These are phyloP conservation scores for Schwanniomyces sp. DNA, from an alignment of 805 yeast species.

Conservation along the genomic window DNA sequence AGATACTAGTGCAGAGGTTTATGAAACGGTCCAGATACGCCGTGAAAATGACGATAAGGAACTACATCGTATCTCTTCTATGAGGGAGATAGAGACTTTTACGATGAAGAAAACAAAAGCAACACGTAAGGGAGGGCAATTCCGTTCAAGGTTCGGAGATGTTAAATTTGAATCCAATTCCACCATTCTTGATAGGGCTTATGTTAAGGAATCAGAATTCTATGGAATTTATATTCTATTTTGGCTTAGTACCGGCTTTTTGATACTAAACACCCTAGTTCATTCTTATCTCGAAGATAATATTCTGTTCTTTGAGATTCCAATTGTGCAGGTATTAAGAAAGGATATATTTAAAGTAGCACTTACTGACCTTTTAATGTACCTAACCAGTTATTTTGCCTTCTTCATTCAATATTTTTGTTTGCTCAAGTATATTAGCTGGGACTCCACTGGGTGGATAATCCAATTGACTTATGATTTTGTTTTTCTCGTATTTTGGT, in stretches of 20 bases:
- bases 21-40: neutral
- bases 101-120: neutral
- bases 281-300: slow-evolving; percentile 48
- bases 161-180: slow-evolving; percentile 42
- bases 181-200: slow-evolving; percentile 54
- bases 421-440: slow-evolving; percentile 43
- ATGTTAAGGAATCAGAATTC: slow-evolving; percentile 49
- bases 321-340: slow-evolving; percentile 56
- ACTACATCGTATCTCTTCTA: neutral
- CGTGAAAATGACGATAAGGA: neutral
- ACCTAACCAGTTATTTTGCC: slow-evolving; percentile 61
- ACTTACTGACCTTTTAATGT: slow-evolving; percentile 73
- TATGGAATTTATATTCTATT: slow-evolving; percentile 79
- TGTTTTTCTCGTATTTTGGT: slow-evolving; percentile 50
- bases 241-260: slow-evolving; percentile 67
- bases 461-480: slow-evolving; percentile 59
- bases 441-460: slow-evolving; percentile 68
- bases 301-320: slow-evolving; percentile 48
- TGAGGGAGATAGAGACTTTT: neutral
- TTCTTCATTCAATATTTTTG: slow-evolving; percentile 59
- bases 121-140: slow-evolving; percentile 15
- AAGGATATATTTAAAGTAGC: slow-evolving; percentile 69
- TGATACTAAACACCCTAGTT: slow-evolving; percentile 52
- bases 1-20: neutral
- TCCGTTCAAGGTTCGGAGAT: slow-evolving; percentile 56